Conservation (phyloP, 2,329 filamentous ascomycete genomes). For the Ophiostoma triangulosporum region DNA sequence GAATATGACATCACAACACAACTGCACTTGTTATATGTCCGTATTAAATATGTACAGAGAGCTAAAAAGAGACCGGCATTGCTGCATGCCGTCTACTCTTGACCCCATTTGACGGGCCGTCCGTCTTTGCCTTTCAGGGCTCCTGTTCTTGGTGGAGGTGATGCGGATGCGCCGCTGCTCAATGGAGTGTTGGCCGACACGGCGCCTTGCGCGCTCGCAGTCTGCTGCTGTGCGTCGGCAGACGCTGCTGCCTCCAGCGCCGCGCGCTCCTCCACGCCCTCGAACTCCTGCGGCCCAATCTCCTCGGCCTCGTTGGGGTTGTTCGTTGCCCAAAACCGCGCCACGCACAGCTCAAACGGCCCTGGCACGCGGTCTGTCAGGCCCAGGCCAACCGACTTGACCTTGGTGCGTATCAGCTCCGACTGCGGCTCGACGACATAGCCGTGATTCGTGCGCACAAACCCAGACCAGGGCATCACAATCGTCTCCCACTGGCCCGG, state of each 20-base stretch:
- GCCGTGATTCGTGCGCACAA: slow-evolving; percentile 89
- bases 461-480: slow-evolving; percentile 80
- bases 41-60: too few relatives aligned
- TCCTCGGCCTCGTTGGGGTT: slow-evolving; percentile 27
- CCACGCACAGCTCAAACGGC: slow-evolving; percentile 75
- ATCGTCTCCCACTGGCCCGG: slow-evolving; percentile 91
- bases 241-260: not conserved
- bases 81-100: too few relatives aligned
- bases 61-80: too few relatives aligned
- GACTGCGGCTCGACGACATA: slow-evolving; percentile 86
- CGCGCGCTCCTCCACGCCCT: slow-evolving; percentile 7
- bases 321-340: slow-evolving; percentile 86
- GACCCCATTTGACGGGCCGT: not conserved
- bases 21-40: too few relatives aligned
- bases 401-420: slow-evolving; percentile 74
- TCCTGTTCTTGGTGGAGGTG: not conserved
- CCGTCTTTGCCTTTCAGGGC: not conserved
- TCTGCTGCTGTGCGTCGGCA: not conserved
- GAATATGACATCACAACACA: not conserved
- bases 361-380: slow-evolving; percentile 81
- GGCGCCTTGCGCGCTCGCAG: not conserved
- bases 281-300: slow-evolving; percentile 13
- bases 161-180: not conserved
- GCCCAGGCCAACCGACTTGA: slow-evolving; percentile 74
- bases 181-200: not conserved